Percentiles rank a stretch among this genome's conserved stretches.
These are phyloP conservation scores for Senecio squalidus DNA, from an alignment of 140 eudicot species.

Conservation along the genomic window DNA sequence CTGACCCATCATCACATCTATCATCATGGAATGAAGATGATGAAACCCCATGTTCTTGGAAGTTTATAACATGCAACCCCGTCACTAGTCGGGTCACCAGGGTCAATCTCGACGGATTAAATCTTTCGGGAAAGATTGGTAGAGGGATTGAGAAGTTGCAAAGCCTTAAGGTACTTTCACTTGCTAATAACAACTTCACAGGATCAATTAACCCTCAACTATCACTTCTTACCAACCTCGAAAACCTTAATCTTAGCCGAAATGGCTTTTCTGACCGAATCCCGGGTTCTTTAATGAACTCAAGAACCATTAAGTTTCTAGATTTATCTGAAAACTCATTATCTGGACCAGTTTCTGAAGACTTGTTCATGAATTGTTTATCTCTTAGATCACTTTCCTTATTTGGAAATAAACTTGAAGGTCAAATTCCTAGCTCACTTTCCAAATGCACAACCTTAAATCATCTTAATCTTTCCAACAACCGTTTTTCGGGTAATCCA, in stretches of 20 bases:
- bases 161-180: slow-evolving; percentile 52
- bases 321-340: slow-evolving; percentile 62
- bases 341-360: slow-evolving; percentile 64
- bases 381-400: slow-evolving; percentile 66
- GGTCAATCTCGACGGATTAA: slow-evolving; percentile 46
- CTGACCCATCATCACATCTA: slow-evolving; percentile 49
- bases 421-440: slow-evolving; percentile 65
- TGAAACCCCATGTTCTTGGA: slow-evolving; percentile 75
- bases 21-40: slow-evolving; percentile 87
- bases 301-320: slow-evolving; percentile 52
- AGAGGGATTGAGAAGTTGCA: slow-evolving; percentile 71
- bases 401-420: slow-evolving; percentile 61
- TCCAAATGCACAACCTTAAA: slow-evolving; percentile 42
- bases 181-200: slow-evolving; percentile 65
- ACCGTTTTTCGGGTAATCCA: slow-evolving; percentile 69
- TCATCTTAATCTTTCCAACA: slow-evolving; percentile 63
- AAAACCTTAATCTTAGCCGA: slow-evolving; percentile 55
- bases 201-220: slow-evolving; percentile 50
- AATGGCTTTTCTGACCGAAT: slow-evolving; percentile 51
- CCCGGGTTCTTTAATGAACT: slow-evolving; percentile 31
- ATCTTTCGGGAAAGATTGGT: slow-evolving; percentile 79
- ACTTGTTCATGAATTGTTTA: slow-evolving; percentile 35
- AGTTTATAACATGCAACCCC: slow-evolving; percentile 63
- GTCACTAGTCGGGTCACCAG: slow-evolving; percentile 41
- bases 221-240: slow-evolving; percentile 36